Evolutionary conservation across 345 rosid genomes (phyloP), one percentile per base, ranked within the genome.

Genomic region (Alliaria petiolata): DNA sequence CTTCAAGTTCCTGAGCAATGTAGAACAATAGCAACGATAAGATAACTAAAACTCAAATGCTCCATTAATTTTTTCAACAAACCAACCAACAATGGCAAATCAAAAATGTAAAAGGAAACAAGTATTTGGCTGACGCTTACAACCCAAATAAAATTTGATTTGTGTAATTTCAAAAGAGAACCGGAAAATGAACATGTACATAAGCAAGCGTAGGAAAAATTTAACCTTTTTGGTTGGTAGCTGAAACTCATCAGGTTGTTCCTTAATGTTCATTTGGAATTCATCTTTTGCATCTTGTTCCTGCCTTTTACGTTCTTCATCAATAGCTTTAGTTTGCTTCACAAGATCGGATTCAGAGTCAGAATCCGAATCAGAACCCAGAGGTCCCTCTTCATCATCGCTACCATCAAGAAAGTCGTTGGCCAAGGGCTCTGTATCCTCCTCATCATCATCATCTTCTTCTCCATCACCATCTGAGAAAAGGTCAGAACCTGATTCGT

Each of bases 221-320:
- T 8, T 40, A 10, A 91, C 98, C 92, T 89, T 83, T 77, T 85
- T 38, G 28, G 95, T 82, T n/a, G 98, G 97, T 84, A 89, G 80
- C 69, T 80, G 82, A 82, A 93, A 91, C 72, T 91, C 96, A 76
- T 89, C 97, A 62, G 96, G 81, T 57, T 85, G 88, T 25, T 86
- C 91, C 62, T 81, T 82, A 64, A 93, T 89, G 70, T 93, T 93
- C 36, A 87, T 81, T 65, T 79, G 78, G 74, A 93, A 46, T 72
- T 89, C 98, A 22, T 81, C 86, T 12, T 71, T 76, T 22, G 96
- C 97, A 39, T 86, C 95, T 78, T 74, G 63, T 73, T 81, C 79
- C 69, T 85, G 83, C 78, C 67, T 82, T 44, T 62, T 78, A 65
- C 80, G 85, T 65, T 75, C 70, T 45, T 72, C 73, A 69, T 93